Base-by-base conservation (phyloP, 371 early-diverging fungal species). In the Batkoa obscura region DNA sequence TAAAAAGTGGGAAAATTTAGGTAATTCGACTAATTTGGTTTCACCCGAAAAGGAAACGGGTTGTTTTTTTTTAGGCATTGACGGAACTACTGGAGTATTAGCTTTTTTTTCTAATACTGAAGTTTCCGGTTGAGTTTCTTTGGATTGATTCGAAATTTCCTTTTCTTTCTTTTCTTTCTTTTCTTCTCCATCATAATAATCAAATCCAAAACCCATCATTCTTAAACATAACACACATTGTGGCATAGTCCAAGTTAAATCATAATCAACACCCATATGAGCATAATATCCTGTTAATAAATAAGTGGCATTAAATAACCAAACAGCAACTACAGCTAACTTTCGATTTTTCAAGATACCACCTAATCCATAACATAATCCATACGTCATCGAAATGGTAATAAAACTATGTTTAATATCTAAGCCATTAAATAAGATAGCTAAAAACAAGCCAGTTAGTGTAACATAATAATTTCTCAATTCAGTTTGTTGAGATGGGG, bases 181-280 rank as follows among this genome's bases (percentile, higher is more conserved):
- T 10, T 9, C n/a, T 6, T 6, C 46, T 17, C 58, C 58, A 30
- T 50, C 50, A 10, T 34, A 33, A 49, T 38, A 35, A 32, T 43
- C 58, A 23, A 48, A 48, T 12, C 71, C 76, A 58, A 80, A 78
- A 0, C 82, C 83, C 66, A 85, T 83, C 64, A 85, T 60, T 43
- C 83, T 73, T 35, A 85, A 65, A 57, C 79, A 79, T 23, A 83
- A 67, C 3, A 85, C 76, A 55, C 81, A 83, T 59, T 83, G 81
- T 15, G 80, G 72, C 73, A 81, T 83, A 3, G 82, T 80, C 73
- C 80, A 83, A 57, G 74, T 70, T 51, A 83, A 69, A 58, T 79
- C 80, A 50, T 82, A 82, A 0, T 69, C 78, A 46, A 74, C 76
- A 12, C 74, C 71, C 10, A 72, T 64, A 36, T 69, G 69, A 48